Conservation (phyloP, 176 grass and related monocot species). For the Eremochloa ophiuroides region DNA sequence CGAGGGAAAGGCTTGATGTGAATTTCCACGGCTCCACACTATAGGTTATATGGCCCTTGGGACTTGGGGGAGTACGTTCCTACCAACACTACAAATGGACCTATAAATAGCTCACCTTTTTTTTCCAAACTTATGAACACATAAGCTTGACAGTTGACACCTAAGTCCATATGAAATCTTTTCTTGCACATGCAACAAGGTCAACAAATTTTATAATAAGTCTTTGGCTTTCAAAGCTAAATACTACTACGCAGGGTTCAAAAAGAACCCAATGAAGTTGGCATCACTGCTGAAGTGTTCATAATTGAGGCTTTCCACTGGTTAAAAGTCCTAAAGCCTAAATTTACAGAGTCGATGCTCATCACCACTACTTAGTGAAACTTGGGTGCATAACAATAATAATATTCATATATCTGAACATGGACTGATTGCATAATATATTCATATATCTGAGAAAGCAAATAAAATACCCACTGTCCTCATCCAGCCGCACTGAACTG, state of each 20-base stretch:
- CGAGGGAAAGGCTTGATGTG: neutral
- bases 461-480: neutral
- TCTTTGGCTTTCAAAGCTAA: neutral
- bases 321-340: neutral
- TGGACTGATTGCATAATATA: neutral
- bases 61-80: slow-evolving; percentile 1
- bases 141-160: neutral
- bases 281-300: neutral
- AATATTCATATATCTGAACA: neutral
- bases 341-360: neutral
- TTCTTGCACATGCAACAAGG: neutral
- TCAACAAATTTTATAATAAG: neutral
- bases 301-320: neutral
- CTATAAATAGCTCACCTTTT: neutral
- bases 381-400: neutral
- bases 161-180: neutral
- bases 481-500: neutral
- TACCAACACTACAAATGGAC: neutral
- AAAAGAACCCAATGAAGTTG: neutral
- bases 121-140: neutral
- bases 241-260: neutral
- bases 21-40: slow-evolving; percentile 11
- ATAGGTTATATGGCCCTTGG: neutral
- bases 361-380: neutral
- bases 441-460: neutral